phyloP scores from a whole-genome alignment of 305 asterid species.

The Solanum aculeatissimum region DNA sequence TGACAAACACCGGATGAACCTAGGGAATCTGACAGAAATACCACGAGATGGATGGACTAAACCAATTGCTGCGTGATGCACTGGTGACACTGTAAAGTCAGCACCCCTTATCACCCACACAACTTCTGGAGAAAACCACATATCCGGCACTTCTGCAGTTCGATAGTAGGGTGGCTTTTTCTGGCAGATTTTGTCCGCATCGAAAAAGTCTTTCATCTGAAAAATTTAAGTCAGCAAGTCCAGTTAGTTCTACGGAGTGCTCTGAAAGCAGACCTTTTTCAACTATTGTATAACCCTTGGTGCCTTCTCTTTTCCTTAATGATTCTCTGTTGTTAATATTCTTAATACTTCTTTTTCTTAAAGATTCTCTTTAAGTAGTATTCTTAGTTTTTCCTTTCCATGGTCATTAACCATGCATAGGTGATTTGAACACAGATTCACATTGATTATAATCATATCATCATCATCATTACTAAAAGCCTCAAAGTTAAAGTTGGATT shows the following conservation, averaged over 20 bases:
- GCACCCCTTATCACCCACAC: constrained; percentile 89
- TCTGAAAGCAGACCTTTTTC: background rate
- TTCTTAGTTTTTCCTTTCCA: background rate
- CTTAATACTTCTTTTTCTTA: background rate
- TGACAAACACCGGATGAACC: constrained; percentile 38
- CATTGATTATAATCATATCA: background rate
- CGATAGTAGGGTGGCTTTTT: constrained; percentile 61
- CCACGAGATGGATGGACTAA: constrained; percentile 77
- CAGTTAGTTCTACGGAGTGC: background rate
- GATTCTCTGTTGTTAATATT: background rate
- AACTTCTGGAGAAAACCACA: constrained; percentile 76
- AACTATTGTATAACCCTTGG: background rate
- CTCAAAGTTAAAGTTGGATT: too few relatives aligned
- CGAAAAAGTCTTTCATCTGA: constrained; percentile 74
- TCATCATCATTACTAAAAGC: too few relatives aligned
- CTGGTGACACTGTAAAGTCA: constrained; percentile 69
- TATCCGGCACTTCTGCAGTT: constrained; percentile 68
- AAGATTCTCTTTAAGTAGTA: background rate
- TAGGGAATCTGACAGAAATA: constrained; percentile 73
- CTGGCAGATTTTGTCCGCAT: constrained; percentile 40
- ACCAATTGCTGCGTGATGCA: constrained; percentile 78
- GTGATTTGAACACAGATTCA: background rate
- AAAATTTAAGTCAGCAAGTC: background rate
- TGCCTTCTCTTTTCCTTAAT: background rate
- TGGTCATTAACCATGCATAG: background rate